Conservation (phyloP, 2,329 filamentous ascomycete species). For the Hypoxylon sp. region DNA sequence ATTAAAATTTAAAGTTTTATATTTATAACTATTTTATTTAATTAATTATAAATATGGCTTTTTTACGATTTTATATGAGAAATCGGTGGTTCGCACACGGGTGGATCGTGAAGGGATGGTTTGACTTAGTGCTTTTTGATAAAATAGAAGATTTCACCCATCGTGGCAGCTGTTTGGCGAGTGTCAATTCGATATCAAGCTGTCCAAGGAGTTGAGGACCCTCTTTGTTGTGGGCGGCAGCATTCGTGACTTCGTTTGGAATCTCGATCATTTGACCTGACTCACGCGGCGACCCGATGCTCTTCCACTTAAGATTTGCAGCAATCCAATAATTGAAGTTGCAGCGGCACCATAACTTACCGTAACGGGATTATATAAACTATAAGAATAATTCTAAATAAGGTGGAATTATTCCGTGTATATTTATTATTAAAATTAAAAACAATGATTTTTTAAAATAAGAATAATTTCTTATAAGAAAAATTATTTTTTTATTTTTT, state of each 20-base stretch:
- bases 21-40: too few relatives aligned
- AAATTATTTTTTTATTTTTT: too few relatives aligned
- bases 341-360: slow-evolving; percentile 42
- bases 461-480: too few relatives aligned
- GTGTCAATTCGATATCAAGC: slow-evolving; percentile 47
- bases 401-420: too few relatives aligned
- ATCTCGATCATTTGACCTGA: slow-evolving; percentile 9
- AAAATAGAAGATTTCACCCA: slow-evolving; percentile 26
- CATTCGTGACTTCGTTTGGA: background rate
- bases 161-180: slow-evolving; percentile 39
- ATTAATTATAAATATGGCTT: too few relatives aligned
- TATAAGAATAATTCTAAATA: too few relatives aligned
- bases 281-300: slow-evolving; percentile 21
- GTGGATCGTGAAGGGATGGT: background rate
- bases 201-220: slow-evolving; percentile 35
- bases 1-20: too few relatives aligned
- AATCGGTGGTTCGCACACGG: too few relatives aligned
- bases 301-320: slow-evolving; percentile 46
- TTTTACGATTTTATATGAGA: too few relatives aligned
- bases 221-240: slow-evolving; percentile 2
- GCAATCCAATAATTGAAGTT: slow-evolving; percentile 48
- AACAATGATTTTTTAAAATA: too few relatives aligned
- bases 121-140: slow-evolving; percentile 8
- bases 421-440: too few relatives aligned
- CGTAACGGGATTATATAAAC: too few relatives aligned